phyloP scores from a whole-genome alignment of 169 alveolate genomes.

The Plasmodium relictum region DNA sequence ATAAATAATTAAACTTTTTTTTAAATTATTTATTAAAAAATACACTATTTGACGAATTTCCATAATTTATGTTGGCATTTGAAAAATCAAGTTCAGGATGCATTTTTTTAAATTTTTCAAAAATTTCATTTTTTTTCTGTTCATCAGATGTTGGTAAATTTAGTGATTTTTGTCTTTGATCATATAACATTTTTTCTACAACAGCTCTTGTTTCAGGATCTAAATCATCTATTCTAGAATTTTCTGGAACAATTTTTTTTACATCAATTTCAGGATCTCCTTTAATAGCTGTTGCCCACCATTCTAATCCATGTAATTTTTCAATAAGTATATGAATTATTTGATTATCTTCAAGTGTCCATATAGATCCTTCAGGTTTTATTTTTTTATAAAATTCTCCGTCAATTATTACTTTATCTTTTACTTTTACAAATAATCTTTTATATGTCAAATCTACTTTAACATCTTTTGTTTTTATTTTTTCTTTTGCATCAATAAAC shows the following conservation, averaged over 20 bases:
- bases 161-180: slow-evolving; percentile 93
- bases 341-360: slow-evolving; percentile 95
- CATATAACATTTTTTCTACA: slow-evolving; percentile 98
- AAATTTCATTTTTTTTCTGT: slow-evolving; percentile 93
- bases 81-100: slow-evolving; percentile 99
- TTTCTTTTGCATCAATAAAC: slow-evolving; percentile 75
- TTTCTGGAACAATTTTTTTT: slow-evolving; percentile 97
- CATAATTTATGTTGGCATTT: slow-evolving; percentile 93
- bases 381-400: slow-evolving; percentile 94
- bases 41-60: slow-evolving; percentile 59
- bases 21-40: slow-evolving; percentile 25
- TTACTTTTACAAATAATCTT: slow-evolving; percentile 84
- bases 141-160: slow-evolving; percentile 96
- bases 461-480: slow-evolving; percentile 78
- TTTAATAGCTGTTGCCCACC: slow-evolving; percentile 97
- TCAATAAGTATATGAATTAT: slow-evolving; percentile 92
- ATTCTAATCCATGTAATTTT: slow-evolving; percentile 93
- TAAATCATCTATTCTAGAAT: slow-evolving; percentile 95
- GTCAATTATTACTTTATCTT: slow-evolving; percentile 83
- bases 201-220: slow-evolving; percentile 97
- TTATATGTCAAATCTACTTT: slow-evolving; percentile 81
- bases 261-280: slow-evolving; percentile 97
- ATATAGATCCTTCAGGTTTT: slow-evolving; percentile 94
- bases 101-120: slow-evolving; percentile 95
- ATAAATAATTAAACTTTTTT: background rate